Evolutionary conservation across 2,329 filamentous ascomycete species (phyloP).

Genomic region (Hypomyces perniciosus): DNA sequence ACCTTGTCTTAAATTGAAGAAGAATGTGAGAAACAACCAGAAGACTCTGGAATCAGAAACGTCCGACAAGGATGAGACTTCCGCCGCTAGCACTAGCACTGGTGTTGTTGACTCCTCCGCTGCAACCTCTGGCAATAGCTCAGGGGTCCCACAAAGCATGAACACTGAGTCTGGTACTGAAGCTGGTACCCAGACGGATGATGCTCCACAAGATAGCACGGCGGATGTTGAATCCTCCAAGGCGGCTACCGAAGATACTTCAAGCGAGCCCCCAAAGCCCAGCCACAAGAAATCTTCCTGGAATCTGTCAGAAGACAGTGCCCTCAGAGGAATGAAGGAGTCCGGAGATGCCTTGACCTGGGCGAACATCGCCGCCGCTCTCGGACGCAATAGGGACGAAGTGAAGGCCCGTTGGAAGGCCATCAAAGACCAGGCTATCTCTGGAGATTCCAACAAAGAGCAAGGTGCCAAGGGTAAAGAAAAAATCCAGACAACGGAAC

Average conservation of each 20-base stretch:
- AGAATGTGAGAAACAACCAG: background rate
- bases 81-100: slow-evolving; percentile 5
- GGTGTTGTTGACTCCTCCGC: background rate
- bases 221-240: slow-evolving; percentile 6
- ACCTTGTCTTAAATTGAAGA: background rate
- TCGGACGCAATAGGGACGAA: slow-evolving; percentile 25
- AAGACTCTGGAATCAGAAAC: background rate
- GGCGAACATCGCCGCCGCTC: slow-evolving; percentile 23
- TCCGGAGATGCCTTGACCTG: slow-evolving; percentile 22
- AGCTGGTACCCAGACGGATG: background rate
- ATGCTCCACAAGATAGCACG: background rate
- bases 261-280: background rate
- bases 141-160: too few relatives aligned
- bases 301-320: slow-evolving; percentile 30
- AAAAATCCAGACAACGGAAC: too few relatives aligned
- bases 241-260: background rate
- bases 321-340: slow-evolving; percentile 31
- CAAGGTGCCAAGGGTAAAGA: slow-evolving; percentile 1
- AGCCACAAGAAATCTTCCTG: slow-evolving; percentile 16
- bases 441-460: background rate
- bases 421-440: slow-evolving; percentile 20
- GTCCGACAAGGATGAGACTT: slow-evolving; percentile 6
- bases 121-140: background rate
- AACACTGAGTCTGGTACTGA: background rate
- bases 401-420: slow-evolving; percentile 27